These are phyloP conservation scores for Teunomyces panamensis DNA, from an alignment of 805 yeast species.

Conservation along the genomic window DNA sequence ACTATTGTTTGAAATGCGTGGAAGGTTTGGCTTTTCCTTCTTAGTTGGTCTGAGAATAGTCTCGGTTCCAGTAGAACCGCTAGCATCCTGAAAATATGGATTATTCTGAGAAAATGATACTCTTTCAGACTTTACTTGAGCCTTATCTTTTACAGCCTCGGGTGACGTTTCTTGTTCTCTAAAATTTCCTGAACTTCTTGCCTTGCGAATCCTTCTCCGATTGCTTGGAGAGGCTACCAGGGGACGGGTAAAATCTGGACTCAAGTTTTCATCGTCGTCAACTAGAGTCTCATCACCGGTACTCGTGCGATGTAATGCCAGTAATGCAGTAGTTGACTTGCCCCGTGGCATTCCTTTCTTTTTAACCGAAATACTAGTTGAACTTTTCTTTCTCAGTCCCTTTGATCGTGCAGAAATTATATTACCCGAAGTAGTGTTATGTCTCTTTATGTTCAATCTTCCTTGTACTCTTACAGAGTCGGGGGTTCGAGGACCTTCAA, in stretches of 20 bases:
- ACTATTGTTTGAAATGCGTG: constrained; percentile 24
- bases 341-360: constrained; percentile 12
- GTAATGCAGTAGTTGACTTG: constrained; percentile 21
- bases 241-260: not conserved
- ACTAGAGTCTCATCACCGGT: constrained; percentile 11
- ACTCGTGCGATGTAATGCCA: constrained; percentile 2
- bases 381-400: constrained; percentile 10
- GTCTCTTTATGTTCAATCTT: constrained; percentile 22
- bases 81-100: constrained; percentile 23
- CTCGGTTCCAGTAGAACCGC: not conserved
- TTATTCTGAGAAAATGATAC: constrained; percentile 19
- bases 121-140: constrained; percentile 18
- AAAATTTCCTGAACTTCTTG: constrained; percentile 36
- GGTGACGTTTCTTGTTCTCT: constrained; percentile 3
- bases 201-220: constrained; percentile 22
- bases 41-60: constrained; percentile 1
- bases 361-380: constrained; percentile 12
- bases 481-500: constrained; percentile 8
- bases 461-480: constrained; percentile 7
- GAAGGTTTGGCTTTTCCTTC: constrained; percentile 31
- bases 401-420: not conserved
- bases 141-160: not conserved
- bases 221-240: not conserved
- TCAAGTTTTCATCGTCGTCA: constrained; percentile 9
- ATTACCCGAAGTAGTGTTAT: constrained; percentile 14